Evolutionary conservation across 352 stramenopile genomes (phyloP).

Genomic region (Globisporangium cystogenes): DNA sequence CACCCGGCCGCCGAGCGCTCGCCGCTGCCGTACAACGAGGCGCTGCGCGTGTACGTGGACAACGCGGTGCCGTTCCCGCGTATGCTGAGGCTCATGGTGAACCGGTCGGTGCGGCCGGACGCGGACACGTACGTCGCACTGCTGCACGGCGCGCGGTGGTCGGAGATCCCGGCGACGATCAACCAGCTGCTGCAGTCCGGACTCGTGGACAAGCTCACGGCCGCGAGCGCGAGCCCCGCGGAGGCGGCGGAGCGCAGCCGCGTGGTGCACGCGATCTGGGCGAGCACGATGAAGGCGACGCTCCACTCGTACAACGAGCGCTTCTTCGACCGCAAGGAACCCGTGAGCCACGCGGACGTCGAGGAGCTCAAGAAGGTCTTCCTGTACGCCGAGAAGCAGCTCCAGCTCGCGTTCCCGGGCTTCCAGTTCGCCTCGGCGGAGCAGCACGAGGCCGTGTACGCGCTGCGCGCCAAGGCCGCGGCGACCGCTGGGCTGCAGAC

Average conservation of each 20-base stretch:
- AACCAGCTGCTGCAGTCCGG: constrained; percentile 50
- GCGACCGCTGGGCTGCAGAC: constrained; percentile 41
- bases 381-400: constrained; percentile 49
- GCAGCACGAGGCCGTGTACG: constrained; percentile 54
- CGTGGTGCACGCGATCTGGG: constrained; percentile 42
- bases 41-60: constrained; percentile 47
- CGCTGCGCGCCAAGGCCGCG: constrained; percentile 54
- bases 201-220: constrained; percentile 27
- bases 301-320: constrained; percentile 54
- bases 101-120: constrained; percentile 36
- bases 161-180: constrained; percentile 57
- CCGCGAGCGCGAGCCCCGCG: background rate
- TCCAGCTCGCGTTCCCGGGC: constrained; percentile 47
- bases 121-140: constrained; percentile 57
- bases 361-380: constrained; percentile 54
- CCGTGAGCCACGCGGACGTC: constrained; percentile 29
- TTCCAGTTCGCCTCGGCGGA: constrained; percentile 29
- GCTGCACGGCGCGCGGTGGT: constrained; percentile 56
- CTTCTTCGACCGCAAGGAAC: constrained; percentile 39
- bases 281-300: constrained; percentile 55
- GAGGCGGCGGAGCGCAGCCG: constrained; percentile 15
- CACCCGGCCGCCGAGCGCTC: constrained; percentile 15
- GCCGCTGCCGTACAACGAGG: constrained; percentile 51
- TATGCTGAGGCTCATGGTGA: constrained; percentile 60
- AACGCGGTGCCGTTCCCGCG: constrained; percentile 46